phyloP scores from a whole-genome alignment of 73 alveolate species.

The Uronychia binucleata region DNA sequence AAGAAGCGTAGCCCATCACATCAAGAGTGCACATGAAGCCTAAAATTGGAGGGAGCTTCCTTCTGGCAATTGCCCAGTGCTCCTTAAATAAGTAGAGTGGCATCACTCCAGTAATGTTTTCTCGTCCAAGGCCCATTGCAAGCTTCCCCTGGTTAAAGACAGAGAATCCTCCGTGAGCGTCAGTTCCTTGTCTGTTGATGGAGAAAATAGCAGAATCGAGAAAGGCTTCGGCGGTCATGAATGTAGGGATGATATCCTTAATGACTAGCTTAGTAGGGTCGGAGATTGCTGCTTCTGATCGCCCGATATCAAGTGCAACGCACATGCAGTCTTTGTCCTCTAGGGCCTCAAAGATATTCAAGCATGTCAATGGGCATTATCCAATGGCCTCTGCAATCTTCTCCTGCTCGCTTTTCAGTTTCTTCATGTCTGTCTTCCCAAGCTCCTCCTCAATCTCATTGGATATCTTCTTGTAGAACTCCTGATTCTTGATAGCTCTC shows the following conservation, averaged over 20 bases:
- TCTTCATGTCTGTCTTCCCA: conserved; percentile 24
- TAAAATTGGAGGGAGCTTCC: conserved; percentile 44
- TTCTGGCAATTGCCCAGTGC: conserved; percentile 64
- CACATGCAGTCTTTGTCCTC: conserved; percentile 55
- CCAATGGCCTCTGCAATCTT: conserved; percentile 33
- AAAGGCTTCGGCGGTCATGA: conserved; percentile 53
- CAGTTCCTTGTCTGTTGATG: conserved; percentile 8
- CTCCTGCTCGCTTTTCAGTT: conserved; percentile 19
- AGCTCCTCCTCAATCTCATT: conserved; percentile 18
- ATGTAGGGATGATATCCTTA: conserved; percentile 58
- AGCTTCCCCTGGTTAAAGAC: conserved; percentile 24
- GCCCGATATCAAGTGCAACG: conserved; percentile 45
- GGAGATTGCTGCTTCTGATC: conserved; percentile 66
- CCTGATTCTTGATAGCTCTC: conserved; percentile 57
- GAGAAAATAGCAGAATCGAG: conserved; percentile 36
- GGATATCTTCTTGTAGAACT: conserved; percentile 29
- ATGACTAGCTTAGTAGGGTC: conserved; percentile 55
- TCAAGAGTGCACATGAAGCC: conserved; percentile 66
- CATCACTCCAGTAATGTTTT: conserved; percentile 52
- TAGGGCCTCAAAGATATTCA: conserved; percentile 47
- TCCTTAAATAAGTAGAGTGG: conserved; percentile 55
- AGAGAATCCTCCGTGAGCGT: conserved; percentile 45
- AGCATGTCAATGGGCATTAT: conserved; percentile 49
- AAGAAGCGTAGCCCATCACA: conserved; percentile 56
- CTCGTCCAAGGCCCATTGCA: conserved; percentile 60